Evolutionary conservation across 768 basidiomycete species (phyloP).

Genomic region (Lactarius sanguifluus): DNA sequence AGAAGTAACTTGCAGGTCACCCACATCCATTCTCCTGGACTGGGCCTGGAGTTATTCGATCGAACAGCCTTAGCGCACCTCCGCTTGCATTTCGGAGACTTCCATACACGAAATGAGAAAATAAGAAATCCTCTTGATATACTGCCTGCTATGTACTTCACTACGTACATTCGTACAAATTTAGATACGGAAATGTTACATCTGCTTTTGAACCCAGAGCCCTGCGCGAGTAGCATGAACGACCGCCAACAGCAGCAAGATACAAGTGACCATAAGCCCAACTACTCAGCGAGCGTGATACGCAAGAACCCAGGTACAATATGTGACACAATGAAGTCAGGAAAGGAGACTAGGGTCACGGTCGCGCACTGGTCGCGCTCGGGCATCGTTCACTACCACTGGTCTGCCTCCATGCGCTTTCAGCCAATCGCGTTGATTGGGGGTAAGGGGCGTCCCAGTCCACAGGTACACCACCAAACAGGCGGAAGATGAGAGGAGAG

Average conservation of each 20-base stretch:
- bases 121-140: background rate
- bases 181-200: background rate
- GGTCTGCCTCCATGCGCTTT: too few relatives aligned
- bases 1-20: background rate
- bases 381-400: too few relatives aligned
- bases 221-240: background rate
- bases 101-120: background rate
- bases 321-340: background rate
- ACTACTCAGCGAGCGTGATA: too few relatives aligned
- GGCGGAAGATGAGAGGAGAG: too few relatives aligned
- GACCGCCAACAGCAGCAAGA: background rate
- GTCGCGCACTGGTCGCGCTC: too few relatives aligned
- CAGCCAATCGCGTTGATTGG: too few relatives aligned
- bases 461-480: too few relatives aligned
- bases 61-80: background rate
- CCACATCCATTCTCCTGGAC: background rate
- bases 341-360: too few relatives aligned
- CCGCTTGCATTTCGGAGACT: background rate
- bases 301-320: too few relatives aligned
- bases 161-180: background rate
- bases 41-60: background rate
- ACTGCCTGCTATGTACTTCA: too few relatives aligned
- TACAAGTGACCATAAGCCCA: background rate
- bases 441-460: too few relatives aligned
- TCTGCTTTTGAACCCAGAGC: background rate